A percentile compares a stretch with the other conserved stretches of the same genome.
Conservation (phyloP, 1,284 basidiomycete species). For the Irpex rosettiformis region DNA sequence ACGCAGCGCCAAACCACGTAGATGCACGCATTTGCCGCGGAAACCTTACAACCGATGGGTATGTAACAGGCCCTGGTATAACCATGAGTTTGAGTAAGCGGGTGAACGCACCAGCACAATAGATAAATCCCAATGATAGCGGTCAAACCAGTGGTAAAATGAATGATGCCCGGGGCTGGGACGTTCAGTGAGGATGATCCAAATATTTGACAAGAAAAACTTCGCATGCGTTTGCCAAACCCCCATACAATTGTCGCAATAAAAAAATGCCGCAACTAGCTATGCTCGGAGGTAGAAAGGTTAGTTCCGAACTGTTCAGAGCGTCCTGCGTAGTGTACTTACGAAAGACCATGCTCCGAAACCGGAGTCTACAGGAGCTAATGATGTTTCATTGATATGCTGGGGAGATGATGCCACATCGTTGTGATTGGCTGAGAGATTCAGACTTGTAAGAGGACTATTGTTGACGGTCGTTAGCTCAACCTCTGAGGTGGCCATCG, state of each 20-base stretch:
- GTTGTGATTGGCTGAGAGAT: background rate
- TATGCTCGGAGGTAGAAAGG: conserved; percentile 14
- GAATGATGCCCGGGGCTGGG: conserved; percentile 23
- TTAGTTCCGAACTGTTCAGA: too few relatives aligned
- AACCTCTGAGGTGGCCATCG: background rate
- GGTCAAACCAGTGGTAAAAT: conserved; percentile 11
- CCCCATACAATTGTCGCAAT: conserved; percentile 36
- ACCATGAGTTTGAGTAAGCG: background rate
- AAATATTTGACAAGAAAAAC: conserved; percentile 33
- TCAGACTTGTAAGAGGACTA: too few relatives aligned
- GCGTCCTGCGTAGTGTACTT: too few relatives aligned
- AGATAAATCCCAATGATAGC: background rate
- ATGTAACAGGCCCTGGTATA: background rate
- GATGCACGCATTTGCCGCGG: background rate
- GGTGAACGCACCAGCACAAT: background rate
- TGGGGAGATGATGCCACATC: background rate
- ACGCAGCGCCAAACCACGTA: background rate
- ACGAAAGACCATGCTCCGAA: conserved; percentile 34
- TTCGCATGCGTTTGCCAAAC: conserved; percentile 33
- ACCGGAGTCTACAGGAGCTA: conserved; percentile 31
- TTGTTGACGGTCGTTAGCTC: background rate
- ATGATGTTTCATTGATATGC: conserved; percentile 19
- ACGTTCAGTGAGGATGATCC: conserved; percentile 23
- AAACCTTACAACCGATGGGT: background rate
- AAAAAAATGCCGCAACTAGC: conserved; percentile 32